Conservation (phyloP, 176 grass and related monocot species). For the Oryza glaberrima region DNA sequence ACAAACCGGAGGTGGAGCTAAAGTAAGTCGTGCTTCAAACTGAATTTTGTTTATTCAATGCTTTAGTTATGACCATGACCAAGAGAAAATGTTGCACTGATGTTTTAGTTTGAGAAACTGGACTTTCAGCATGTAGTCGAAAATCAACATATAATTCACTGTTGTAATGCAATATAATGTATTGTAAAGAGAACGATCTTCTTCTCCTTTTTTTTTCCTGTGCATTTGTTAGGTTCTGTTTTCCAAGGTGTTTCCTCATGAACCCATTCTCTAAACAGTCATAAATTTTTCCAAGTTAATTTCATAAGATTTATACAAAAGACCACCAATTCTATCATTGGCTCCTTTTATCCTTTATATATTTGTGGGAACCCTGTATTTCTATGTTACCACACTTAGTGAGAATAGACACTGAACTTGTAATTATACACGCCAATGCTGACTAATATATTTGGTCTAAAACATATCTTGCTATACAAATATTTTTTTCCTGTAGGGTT, state of each 20-base stretch:
- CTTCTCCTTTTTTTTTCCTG: not conserved
- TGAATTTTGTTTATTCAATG: not conserved
- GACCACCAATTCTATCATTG: not conserved
- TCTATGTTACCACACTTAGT: not conserved
- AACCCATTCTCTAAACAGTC: not conserved
- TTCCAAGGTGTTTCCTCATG: not conserved
- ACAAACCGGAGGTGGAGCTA: slow-evolving; percentile 94
- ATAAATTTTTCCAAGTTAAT: not conserved
- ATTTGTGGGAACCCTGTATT: not conserved
- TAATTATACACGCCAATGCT: not conserved
- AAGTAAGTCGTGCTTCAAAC: slow-evolving; percentile 60
- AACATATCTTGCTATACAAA: not conserved
- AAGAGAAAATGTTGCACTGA: not conserved
- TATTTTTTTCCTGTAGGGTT: not conserved
- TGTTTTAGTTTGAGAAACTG: not conserved
- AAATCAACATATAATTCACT: not conserved
- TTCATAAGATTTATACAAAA: not conserved
- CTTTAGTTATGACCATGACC: not conserved
- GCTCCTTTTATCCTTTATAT: not conserved
- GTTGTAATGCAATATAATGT: not conserved
- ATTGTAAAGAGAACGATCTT: not conserved
- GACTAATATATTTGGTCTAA: not conserved
- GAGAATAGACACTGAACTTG: not conserved
- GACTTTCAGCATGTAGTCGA: not conserved
- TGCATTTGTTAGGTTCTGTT: not conserved